phyloP scores from a whole-genome alignment of 192 early-diverging fungal genomes.

The Coemansia sp. region DNA sequence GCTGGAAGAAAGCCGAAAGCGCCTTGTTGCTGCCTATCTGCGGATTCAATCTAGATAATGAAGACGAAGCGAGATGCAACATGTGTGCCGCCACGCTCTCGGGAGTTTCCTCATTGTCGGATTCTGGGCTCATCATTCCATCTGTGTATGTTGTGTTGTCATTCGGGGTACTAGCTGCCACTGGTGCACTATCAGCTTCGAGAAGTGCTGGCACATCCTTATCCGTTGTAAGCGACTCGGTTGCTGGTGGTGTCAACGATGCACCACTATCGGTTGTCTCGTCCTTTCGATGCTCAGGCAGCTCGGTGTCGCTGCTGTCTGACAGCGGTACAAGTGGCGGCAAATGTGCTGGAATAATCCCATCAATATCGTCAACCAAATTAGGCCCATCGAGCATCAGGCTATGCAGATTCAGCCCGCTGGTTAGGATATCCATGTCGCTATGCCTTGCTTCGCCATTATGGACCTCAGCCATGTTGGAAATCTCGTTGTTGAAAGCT shows the following conservation, averaged over 20 bases:
- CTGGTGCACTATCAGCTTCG: background rate
- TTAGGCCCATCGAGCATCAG: conserved; percentile 23
- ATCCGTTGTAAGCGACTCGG: background rate
- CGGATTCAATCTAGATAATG: conserved; percentile 25
- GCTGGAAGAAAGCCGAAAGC: conserved; percentile 39
- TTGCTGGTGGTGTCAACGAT: background rate
- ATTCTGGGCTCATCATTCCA: conserved; percentile 7
- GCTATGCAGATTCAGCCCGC: conserved; percentile 22
- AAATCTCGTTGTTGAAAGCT: background rate
- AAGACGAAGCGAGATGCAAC: conserved; percentile 30
- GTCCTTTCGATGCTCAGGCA: background rate
- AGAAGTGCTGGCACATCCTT: background rate
- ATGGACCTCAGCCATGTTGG: background rate
- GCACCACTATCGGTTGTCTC: background rate
- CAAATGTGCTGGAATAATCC: conserved; percentile 31
- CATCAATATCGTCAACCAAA: conserved; percentile 21
- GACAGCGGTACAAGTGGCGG: conserved; percentile 27
- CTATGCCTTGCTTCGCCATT: background rate
- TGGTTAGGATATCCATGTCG: conserved; percentile 30
- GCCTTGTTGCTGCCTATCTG: conserved; percentile 30
- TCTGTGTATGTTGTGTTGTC: background rate
- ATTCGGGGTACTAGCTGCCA: background rate
- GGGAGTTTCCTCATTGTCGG: conserved; percentile 27
- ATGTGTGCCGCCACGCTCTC: conserved; percentile 34
- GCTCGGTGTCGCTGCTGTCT: background rate